Percentiles rank a stretch among this genome's conserved stretches.
phyloP scores from a whole-genome alignment of 345 rosid genomes.

The Angophora floribunda region DNA sequence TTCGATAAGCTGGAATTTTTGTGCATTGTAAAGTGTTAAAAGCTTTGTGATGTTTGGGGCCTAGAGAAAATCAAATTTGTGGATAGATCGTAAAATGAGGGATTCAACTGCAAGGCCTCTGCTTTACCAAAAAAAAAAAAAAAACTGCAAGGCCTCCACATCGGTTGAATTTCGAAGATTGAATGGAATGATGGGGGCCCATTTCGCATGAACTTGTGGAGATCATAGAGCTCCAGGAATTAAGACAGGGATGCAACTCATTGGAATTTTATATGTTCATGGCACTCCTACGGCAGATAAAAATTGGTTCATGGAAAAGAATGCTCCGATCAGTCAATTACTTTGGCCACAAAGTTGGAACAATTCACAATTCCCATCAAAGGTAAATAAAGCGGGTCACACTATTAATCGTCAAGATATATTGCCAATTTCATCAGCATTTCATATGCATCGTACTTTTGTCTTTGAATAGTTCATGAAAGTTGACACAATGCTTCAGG shows the following conservation, averaged over 20 bases:
- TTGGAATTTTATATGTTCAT: not conserved
- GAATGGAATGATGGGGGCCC: not conserved
- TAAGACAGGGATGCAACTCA: not conserved
- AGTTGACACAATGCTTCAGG: too few relatives aligned
- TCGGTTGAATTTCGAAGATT: not conserved
- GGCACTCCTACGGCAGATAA: not conserved
- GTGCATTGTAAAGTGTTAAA: not conserved
- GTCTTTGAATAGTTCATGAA: too few relatives aligned
- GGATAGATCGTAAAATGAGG: not conserved
- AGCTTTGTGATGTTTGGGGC: not conserved
- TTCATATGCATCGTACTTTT: not conserved
- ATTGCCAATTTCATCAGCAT: not conserved
- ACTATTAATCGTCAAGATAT: too few relatives aligned
- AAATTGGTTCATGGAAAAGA: not conserved
- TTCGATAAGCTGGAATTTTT: too few relatives aligned
- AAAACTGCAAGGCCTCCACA: not conserved
- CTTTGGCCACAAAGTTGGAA: not conserved
- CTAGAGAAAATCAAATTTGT: not conserved
- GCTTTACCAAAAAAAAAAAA: too few relatives aligned
- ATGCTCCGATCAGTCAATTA: not conserved
- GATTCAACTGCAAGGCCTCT: not conserved
- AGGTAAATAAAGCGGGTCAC: not conserved
- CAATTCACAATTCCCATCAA: not conserved
- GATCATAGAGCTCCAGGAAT: not conserved
- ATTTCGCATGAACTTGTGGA: not conserved